phyloP scores from a whole-genome alignment of 192 early-diverging fungal species.

The Coemansia interrupta region DNA sequence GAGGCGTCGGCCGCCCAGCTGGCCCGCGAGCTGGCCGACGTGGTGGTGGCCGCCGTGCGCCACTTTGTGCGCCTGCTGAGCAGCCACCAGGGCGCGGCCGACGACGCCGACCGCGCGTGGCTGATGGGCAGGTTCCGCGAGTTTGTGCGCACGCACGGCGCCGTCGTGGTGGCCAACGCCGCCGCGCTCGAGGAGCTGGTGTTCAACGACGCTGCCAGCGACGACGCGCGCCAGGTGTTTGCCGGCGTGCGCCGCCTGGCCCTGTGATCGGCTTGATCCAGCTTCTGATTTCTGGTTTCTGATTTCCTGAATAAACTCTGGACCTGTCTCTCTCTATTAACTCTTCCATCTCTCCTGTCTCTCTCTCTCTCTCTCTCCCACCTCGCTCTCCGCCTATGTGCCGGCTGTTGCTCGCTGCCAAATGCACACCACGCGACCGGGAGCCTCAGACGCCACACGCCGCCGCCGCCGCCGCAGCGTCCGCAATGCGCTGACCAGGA shows the following conservation, averaged over 20 bases:
- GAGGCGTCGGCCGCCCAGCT: slow-evolving; percentile 68
- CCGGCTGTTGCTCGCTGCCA: too few relatives aligned
- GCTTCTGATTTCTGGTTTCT: background rate
- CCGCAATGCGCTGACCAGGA: too few relatives aligned
- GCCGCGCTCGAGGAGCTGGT: slow-evolving; percentile 47
- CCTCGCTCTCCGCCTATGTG: too few relatives aligned
- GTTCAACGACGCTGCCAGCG: slow-evolving; percentile 46
- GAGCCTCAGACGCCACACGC: too few relatives aligned
- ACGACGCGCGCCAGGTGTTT: slow-evolving; percentile 41
- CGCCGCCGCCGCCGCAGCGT: too few relatives aligned
- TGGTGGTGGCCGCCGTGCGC: slow-evolving; percentile 69
- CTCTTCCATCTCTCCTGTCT: too few relatives aligned
- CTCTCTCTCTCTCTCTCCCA: too few relatives aligned
- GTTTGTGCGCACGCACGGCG: slow-evolving; percentile 57
- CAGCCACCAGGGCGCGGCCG: slow-evolving; percentile 50
- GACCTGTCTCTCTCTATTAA: too few relatives aligned
- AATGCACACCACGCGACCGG: too few relatives aligned
- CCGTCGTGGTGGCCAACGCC: slow-evolving; percentile 50
- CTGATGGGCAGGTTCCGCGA: slow-evolving; percentile 61
- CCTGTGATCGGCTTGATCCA: background rate
- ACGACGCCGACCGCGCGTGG: slow-evolving; percentile 65
- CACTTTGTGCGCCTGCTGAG: slow-evolving; percentile 59
- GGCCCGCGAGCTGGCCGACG: slow-evolving; percentile 75
- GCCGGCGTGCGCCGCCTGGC: slow-evolving; percentile 9
- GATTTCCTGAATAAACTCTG: background rate